A percentile compares a stretch with the other conserved stretches of the same genome.
phyloP scores from a whole-genome alignment of 202 grass and related monocot species.

The Cymbopogon flexuosus region DNA sequence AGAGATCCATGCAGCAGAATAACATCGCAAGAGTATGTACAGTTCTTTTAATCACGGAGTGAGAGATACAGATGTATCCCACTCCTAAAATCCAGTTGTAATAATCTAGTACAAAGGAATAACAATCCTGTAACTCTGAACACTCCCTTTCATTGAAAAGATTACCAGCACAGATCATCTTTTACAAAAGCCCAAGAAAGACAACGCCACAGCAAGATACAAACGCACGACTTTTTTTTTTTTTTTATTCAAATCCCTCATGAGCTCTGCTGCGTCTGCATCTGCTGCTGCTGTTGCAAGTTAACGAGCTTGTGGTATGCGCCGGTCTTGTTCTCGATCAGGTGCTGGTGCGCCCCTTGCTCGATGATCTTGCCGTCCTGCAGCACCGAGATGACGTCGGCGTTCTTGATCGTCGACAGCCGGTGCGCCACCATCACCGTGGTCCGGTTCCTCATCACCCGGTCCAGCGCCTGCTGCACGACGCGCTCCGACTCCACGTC shows the following conservation, averaged over 20 bases:
- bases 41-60: not conserved
- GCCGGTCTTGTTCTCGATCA: constrained; percentile 67
- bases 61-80: not conserved
- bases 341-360: constrained; percentile 59
- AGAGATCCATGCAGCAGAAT: not conserved
- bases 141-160: constrained; percentile 1
- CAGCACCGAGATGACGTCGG: constrained; percentile 80
- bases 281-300: constrained; percentile 75
- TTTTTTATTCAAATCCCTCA: constrained; percentile 7
- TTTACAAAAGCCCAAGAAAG: constrained; percentile 11
- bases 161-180: not conserved
- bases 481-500: constrained; percentile 89
- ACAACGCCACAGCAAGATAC: not conserved
- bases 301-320: constrained; percentile 82
- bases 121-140: constrained; percentile 23
- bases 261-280: constrained; percentile 25
- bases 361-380: constrained; percentile 92
- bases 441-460: constrained; percentile 91
- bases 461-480: constrained; percentile 81
- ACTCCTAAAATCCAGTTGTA: not conserved
- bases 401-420: constrained; percentile 86
- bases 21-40: not conserved
- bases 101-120: constrained; percentile 19
- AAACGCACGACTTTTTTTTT: not conserved
- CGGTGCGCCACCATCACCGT: constrained; percentile 89